A percentile compares a stretch with the other conserved stretches of the same genome.
Conservation (phyloP, 148 eudicot genomes). For the Mesembryanthemum crystallinum region DNA sequence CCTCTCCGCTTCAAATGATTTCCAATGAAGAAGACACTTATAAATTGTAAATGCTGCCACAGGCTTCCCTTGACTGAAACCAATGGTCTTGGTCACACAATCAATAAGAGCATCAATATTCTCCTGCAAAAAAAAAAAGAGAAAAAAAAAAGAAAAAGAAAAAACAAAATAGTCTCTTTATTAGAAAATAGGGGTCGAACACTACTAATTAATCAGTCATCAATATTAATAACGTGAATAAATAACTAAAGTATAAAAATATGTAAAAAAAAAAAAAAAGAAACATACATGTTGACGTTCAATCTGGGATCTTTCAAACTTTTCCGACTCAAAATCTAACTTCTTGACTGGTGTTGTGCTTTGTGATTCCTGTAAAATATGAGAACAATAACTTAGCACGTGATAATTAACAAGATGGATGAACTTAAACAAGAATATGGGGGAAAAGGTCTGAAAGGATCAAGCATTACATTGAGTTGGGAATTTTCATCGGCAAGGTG, state of each 20-base stretch:
- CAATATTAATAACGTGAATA: too few species aligned
- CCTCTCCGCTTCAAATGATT: constrained; percentile 96
- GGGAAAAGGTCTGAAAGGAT: constrained; percentile 1
- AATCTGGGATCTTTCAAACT: constrained; percentile 45
- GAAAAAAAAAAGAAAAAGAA: too few species aligned
- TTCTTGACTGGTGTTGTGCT: constrained; percentile 52
- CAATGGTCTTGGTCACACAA: constrained; percentile 75
- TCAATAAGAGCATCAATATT: constrained; percentile 76
- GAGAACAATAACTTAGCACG: neutral
- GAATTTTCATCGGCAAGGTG: constrained; percentile 46
- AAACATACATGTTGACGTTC: constrained; percentile 65
- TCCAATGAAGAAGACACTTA: constrained; percentile 95
- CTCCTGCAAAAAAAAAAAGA: too few species aligned
- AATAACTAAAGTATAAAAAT: too few species aligned
- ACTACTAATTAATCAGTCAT: neutral
- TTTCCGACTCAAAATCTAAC: constrained; percentile 64
- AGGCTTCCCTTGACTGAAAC: constrained; percentile 93
- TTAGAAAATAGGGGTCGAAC: constrained; percentile 9
- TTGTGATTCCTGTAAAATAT: constrained; percentile 52
- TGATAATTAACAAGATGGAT: constrained; percentile 12
- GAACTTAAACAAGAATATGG: constrained; percentile 1
- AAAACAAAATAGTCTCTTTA: constrained; percentile 16
- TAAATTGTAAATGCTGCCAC: constrained; percentile 93
- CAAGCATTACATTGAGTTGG: constrained; percentile 39
- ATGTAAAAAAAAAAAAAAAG: neutral